Evolutionary conservation across 2,329 filamentous ascomycete genomes (phyloP).

Genomic region (Aspergillus phoenicis): DNA sequence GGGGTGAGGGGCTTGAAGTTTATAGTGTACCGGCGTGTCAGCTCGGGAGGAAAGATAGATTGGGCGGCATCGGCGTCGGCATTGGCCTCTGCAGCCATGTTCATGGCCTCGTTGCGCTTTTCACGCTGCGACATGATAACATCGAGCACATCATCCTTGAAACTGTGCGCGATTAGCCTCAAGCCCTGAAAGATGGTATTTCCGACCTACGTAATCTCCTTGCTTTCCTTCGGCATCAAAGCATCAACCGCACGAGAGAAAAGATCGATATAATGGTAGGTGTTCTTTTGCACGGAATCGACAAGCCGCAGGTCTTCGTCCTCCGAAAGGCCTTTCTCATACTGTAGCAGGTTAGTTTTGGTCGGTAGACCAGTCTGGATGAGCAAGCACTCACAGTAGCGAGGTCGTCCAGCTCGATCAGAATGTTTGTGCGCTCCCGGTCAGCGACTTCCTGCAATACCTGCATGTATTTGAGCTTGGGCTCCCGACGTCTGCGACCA

Average conservation of each 20-base stretch:
- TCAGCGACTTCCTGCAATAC: conserved; percentile 86
- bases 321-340: conserved; percentile 70
- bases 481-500: conserved; percentile 55
- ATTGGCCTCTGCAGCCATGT: conserved; percentile 66
- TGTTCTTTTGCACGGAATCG: conserved; percentile 83
- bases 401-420: conserved; percentile 88
- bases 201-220: conserved; percentile 69
- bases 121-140: conserved; percentile 92
- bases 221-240: conserved; percentile 75
- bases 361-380: not conserved
- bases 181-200: not conserved
- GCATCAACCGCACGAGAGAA: conserved; percentile 86
- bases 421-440: conserved; percentile 72
- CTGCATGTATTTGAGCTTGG: conserved; percentile 84
- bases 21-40: conserved; percentile 90
- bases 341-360: conserved; percentile 53
- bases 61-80: conserved; percentile 67
- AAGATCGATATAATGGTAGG: conserved; percentile 93
- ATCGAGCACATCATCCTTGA: conserved; percentile 96
- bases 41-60: conserved; percentile 84
- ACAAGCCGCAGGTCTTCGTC: conserved; percentile 69
- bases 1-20: conserved; percentile 92
- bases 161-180: conserved; percentile 56
- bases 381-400: conserved; percentile 57
- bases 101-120: conserved; percentile 77